Conservation (phyloP, 352 stramenopile genomes). For the Halophytophthora polymorphica region DNA sequence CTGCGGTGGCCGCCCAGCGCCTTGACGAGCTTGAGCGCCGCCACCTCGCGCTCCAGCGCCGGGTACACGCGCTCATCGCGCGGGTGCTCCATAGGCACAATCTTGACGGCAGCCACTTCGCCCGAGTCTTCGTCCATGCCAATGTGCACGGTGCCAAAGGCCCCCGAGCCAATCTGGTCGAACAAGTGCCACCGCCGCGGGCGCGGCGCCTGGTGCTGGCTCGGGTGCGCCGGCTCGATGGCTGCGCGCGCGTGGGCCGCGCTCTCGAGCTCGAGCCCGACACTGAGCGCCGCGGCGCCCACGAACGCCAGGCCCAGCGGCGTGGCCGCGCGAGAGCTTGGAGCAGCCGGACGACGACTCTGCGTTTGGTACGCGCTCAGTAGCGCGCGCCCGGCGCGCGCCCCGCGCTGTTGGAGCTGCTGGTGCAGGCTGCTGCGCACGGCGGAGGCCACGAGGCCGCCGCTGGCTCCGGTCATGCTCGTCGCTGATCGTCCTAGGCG, state of each 20-base stretch:
- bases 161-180: conserved; percentile 67
- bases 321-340: conserved; percentile 9
- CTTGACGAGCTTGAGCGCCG: conserved; percentile 71
- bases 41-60: conserved; percentile 66
- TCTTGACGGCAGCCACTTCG: conserved; percentile 73
- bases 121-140: conserved; percentile 67
- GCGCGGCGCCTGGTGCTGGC: conserved; percentile 24
- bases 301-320: conserved; percentile 45
- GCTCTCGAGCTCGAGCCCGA: conserved; percentile 32
- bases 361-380: conserved; percentile 40
- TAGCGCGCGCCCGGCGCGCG: conserved; percentile 1
- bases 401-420: conserved; percentile 20
- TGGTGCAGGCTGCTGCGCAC: conserved; percentile 14
- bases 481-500: conserved; percentile 23
- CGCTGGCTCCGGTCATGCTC: conserved; percentile 16
- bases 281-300: conserved; percentile 44
- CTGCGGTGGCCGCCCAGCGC: conserved; percentile 76
- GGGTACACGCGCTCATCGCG: conserved; percentile 38
- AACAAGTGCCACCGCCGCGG: conserved; percentile 66
- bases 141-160: conserved; percentile 68
- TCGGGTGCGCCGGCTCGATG: conserved; percentile 23
- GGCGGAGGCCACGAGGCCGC: conserved; percentile 7
- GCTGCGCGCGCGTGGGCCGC: conserved; percentile 36
- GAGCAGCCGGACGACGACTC: conserved; percentile 10
- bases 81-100: conserved; percentile 35